Evolutionary conservation across 805 yeast genomes (phyloP), one percentile per base, ranked within the genome.

Genomic region (Suhomyces vadensis): DNA sequence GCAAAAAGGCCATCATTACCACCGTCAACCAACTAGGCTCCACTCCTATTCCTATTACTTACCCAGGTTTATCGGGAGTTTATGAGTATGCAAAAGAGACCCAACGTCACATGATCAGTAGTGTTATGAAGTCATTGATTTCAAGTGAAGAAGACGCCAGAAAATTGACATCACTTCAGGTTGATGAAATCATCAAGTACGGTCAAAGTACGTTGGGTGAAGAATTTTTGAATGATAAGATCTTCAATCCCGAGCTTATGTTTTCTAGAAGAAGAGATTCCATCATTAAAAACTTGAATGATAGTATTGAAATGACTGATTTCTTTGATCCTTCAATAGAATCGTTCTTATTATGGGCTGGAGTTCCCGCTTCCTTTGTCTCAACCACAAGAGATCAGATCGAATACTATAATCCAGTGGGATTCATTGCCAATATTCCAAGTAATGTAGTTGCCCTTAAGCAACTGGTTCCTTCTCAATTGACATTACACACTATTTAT

Each of bases 301-400:
- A 79, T 20, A 75, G 78, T 16, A 73, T 92, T 19, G 79, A 84
- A 9, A 31, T 87, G 4, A 42, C 72, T n/a, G 97, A 94, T 65
- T 82, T 90, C 53, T 71, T 91, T 57, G 95, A 91, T 52, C 87
- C 95, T 4, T 75, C 85, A 0, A 60, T 81, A 48, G 85, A 82
- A 31, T 78, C 85, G 3, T 77, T 83, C 46, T 58, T 81, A 37
- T 52, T 66, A 54, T 58, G 75, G 76, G 44, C 74, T 53, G 69
- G 80, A 17, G 45, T 72, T 22, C 64, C 76, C 1, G 55, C 53
- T 41, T 62, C 60, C 6, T 50, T 57, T 40, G 55, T 70, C 2
- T 41, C 56, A 14, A 52, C 47, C 10, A 57, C 73, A 3, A 50
- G 55, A 25, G 48, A 54, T 7, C 70, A 67, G 27, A 43, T 71